phyloP scores from a whole-genome alignment of 1,284 basidiomycete species.

The Boletus mariae region DNA sequence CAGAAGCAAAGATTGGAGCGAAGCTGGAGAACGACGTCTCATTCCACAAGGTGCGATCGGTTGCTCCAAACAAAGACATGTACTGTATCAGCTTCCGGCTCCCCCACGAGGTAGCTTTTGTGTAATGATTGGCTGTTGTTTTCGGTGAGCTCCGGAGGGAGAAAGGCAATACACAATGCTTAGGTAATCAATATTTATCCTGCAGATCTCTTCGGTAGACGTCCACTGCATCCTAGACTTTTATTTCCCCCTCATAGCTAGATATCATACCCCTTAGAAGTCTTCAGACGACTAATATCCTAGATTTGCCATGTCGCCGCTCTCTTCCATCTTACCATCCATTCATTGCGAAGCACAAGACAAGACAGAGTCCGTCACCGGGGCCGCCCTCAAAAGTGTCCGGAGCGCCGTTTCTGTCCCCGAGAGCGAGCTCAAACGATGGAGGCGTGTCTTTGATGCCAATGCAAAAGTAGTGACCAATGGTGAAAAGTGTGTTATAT shows the following conservation, averaged over 20 bases:
- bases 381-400: conserved; percentile 59
- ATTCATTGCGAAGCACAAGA: conserved; percentile 50
- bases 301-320: conserved; percentile 32
- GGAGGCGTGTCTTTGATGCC: conserved; percentile 81
- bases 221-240: conserved; percentile 3
- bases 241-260: conserved; percentile 22
- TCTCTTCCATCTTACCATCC: conserved; percentile 43
- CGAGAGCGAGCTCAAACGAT: conserved; percentile 80
- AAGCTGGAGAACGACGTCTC: conserved; percentile 50
- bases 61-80: conserved; percentile 98
- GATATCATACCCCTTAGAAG: conserved; percentile 28
- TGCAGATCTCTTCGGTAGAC: background rate
- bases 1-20: conserved; percentile 63
- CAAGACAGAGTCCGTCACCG: conserved; percentile 36
- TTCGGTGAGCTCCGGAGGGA: too few relatives aligned
- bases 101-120: conserved; percentile 57
- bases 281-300: conserved; percentile 25
- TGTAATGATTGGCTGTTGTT: background rate
- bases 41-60: conserved; percentile 83
- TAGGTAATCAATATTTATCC: conserved; percentile 28
- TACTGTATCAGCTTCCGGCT: conserved; percentile 94
- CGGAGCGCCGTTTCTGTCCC: conserved; percentile 67
- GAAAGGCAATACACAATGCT: conserved; percentile 11
- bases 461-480: conserved; percentile 70
- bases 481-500: conserved; percentile 67